Conservation (phyloP, 805 yeast species). For the Lipomyces orientalis region DNA sequence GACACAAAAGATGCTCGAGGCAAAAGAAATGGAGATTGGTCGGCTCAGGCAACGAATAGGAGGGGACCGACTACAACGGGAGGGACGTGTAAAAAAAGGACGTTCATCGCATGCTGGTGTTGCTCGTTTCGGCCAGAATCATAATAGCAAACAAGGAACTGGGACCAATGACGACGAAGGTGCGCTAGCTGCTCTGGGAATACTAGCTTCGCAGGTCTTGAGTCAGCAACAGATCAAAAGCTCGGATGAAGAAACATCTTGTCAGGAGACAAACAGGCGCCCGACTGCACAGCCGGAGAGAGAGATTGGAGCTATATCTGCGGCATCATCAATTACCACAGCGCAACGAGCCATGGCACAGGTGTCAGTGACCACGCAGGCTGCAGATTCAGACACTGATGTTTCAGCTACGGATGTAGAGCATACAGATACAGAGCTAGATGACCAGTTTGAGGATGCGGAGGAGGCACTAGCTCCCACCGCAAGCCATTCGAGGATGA, state of each 20-base stretch:
- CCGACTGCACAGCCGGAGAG: background rate
- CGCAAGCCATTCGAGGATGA: background rate
- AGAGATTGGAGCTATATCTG: background rate
- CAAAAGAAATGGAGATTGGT: conserved; percentile 54
- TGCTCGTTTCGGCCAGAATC: conserved; percentile 22
- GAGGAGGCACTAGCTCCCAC: background rate
- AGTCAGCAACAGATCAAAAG: conserved; percentile 27
- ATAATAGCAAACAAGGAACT: background rate
- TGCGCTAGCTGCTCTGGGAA: conserved; percentile 58
- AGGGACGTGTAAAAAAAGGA: background rate
- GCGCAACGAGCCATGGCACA: conserved; percentile 13
- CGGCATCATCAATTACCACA: conserved; percentile 9
- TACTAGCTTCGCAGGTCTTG: conserved; percentile 56
- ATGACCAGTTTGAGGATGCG: background rate
- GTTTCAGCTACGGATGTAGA: conserved; percentile 4
- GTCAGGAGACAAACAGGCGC: background rate
- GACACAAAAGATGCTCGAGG: conserved; percentile 52
- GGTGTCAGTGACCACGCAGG: background rate
- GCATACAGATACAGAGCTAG: conserved; percentile 3
- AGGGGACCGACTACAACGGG: conserved; percentile 18
- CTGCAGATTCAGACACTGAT: background rate
- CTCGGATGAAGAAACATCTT: background rate
- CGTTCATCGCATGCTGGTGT: background rate
- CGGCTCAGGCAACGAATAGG: conserved; percentile 48
- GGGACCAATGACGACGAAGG: conserved; percentile 28